Evolutionary conservation across 2,329 filamentous ascomycete genomes (phyloP), one percentile per base, ranked within the genome.

Genomic region (Ustilaginoidea virens): DNA sequence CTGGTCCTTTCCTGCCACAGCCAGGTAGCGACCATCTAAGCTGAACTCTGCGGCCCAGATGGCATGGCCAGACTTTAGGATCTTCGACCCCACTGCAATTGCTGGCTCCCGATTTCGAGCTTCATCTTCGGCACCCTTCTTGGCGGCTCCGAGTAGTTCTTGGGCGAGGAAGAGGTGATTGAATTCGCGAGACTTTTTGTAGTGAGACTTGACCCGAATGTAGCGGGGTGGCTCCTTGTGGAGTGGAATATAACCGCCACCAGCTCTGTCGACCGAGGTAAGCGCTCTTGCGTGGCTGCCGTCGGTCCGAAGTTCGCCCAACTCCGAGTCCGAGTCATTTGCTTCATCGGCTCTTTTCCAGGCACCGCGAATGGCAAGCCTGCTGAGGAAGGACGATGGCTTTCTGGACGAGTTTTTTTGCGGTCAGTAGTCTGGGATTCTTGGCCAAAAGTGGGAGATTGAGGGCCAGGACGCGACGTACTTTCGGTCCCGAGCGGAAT

Each of bases 21-120:
- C 90, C 12, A 98, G 61, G 48, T 86, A 93, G 44, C 67, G 80
- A 5, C 90, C 90, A 55, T 96, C 87, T 35, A 77, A 77, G 45
- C 87, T 96, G 45, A 96, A 96, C 44, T 90, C 81, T 37, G 82
- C 72, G 0, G 87, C 77, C 90, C 90, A 98, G 19, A 93, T 75
- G 0, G 90, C 85, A 35, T 80, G 69, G 21, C 61, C 62, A 6
- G 57, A 58, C 23, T 54, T 52, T 4, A 55, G 37, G 19, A 57
- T 48, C 36, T 53, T 58, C 33, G 52, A 58, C 25, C 55, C 56
- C 9, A 55, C 49, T 10, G 51, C 48, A 2, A 51, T 55, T 4
- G 48, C 46, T 15, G 50, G 50, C 5, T 41, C 43, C 11, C 51
- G 48, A 12, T 44, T 40, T 3, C 41, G 40, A 2, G 37, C 24